Evolutionary conservation across 2,329 filamentous ascomycete genomes (phyloP), one percentile per base, ranked within the genome.

Genomic region (Talaromyces verruculosus): DNA sequence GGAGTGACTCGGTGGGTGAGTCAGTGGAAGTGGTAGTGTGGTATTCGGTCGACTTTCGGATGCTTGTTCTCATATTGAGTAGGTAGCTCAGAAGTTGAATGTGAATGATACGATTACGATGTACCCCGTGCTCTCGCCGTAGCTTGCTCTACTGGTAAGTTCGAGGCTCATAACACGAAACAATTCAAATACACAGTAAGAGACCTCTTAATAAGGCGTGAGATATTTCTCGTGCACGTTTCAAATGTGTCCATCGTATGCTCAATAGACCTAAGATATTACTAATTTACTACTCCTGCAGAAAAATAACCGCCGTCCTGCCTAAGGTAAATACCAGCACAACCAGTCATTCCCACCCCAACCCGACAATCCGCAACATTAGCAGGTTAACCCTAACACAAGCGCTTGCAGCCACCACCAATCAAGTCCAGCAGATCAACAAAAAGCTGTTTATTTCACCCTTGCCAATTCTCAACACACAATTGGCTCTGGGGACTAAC

Each of bases 281-380:
- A 25, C 4, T 13, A 5, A 2, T 22, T 17, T 47, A 25, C 4
- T 22, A 11, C 6, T 45, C 11, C 45, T 17, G 3, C 1, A 25
- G 10, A 25, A 13, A 11, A 35, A 3, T 19, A 57, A 57, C 10
- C 51, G 51, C 51, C 17, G 22, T 37, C 30, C 6, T 30, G 47
- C 22, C 25, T 13, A 7, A 28, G 11, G 4, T 51, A 4, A 25
- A 25, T 3, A 2, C 19, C 51, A 35, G 51, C 51, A 30, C 49
- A 63, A 37, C 61, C 61, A 63, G 39, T 63, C 37, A 45, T 47
- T 43, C 47, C 7, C 8, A 25, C 13, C 15, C 39, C 37, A 37
- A 17, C 3, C 33, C 35, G 33, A 10, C 35, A 30, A 51, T 37
- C 45, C 39, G 43, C 39, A 61, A 67, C 49, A 53, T n/a, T 53